Evolutionary conservation across 345 rosid genomes (phyloP).

Genomic region (Salix koriyanagi): DNA sequence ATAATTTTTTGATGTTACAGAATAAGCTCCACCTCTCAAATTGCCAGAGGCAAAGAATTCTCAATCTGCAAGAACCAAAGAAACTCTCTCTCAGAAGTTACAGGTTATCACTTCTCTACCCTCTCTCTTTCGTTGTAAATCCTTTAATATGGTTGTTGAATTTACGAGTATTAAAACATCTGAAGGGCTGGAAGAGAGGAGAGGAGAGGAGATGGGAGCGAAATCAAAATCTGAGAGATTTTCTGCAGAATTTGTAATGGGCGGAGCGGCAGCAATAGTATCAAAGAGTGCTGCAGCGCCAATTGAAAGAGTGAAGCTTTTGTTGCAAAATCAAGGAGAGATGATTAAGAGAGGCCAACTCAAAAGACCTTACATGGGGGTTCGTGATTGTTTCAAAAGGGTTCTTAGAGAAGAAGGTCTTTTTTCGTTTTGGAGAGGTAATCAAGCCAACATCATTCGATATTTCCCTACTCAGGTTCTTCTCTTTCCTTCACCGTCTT

Average conservation of each 20-base stretch:
- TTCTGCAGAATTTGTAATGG: slow-evolving; percentile 74
- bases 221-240: slow-evolving; percentile 50
- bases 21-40: neutral
- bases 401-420: slow-evolving; percentile 75
- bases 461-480: slow-evolving; percentile 91
- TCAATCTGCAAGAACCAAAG: too few species aligned
- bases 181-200: neutral
- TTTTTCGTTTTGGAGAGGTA: slow-evolving; percentile 90
- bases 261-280: slow-evolving; percentile 67
- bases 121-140: too few species aligned
- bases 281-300: slow-evolving; percentile 86
- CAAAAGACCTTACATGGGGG: slow-evolving; percentile 54
- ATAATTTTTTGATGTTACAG: neutral
- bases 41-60: neutral
- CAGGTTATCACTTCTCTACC: neutral
- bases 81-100: neutral
- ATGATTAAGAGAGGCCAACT: slow-evolving; percentile 76
- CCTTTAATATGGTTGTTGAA: neutral
- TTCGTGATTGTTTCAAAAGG: slow-evolving; percentile 67
- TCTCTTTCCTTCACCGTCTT: neutral
- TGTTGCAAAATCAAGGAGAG: slow-evolving; percentile 92
- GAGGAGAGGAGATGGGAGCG: neutral
- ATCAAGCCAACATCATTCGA: slow-evolving; percentile 84
- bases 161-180: neutral
- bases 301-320: slow-evolving; percentile 87